phyloP scores from a whole-genome alignment of 306 rosid genomes.

The Vigna trinervia region DNA sequence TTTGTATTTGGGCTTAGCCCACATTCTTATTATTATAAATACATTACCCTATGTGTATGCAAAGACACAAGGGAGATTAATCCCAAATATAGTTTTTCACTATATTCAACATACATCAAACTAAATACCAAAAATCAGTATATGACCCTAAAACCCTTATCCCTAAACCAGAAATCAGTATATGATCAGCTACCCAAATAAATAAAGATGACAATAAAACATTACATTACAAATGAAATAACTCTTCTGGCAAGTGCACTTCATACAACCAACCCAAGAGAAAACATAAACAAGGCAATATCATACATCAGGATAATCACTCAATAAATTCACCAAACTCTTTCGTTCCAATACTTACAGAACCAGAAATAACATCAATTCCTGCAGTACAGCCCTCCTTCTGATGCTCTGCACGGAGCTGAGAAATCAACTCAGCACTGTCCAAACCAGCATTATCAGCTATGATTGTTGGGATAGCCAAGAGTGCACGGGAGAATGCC shows the following conservation, averaged over 20 bases:
- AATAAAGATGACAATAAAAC: background rate
- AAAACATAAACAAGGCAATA: too few relatives aligned
- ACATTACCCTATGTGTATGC: too few relatives aligned
- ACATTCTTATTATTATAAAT: too few relatives aligned
- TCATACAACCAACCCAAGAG: too few relatives aligned
- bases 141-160: too few relatives aligned
- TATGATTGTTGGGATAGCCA: conserved; percentile 88
- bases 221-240: background rate
- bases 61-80: too few relatives aligned
- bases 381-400: conserved; percentile 83
- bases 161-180: background rate
- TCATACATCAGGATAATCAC: background rate
- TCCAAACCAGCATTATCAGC: conserved; percentile 99
- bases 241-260: too few relatives aligned
- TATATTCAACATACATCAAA: background rate
- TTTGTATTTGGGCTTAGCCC: too few relatives aligned
- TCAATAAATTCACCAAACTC: background rate
- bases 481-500: conserved; percentile 89
- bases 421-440: conserved; percentile 94
- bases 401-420: conserved; percentile 95
- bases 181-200: background rate
- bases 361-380: conserved; percentile 92
- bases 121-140: background rate
- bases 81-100: too few relatives aligned
- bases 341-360: conserved; percentile 63